Evolutionary conservation across 2,329 filamentous ascomycete genomes (phyloP), one percentile per base, ranked within the genome.

Genomic region (Cadophora sp.): DNA sequence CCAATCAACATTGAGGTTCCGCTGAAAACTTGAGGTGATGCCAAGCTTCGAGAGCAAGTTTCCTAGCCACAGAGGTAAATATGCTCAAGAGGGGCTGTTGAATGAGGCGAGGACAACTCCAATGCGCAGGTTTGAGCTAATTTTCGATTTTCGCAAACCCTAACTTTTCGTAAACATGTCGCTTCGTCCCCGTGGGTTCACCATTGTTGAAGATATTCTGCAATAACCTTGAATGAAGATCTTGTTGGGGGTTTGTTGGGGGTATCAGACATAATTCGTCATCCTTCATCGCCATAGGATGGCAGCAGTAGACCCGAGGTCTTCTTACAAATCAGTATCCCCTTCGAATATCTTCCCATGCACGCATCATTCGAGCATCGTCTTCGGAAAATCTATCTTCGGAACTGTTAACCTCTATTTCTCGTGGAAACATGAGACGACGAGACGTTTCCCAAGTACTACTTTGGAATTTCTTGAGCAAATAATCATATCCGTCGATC

Each of bases 41-140:
- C 48, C 67, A 60, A 66, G 50, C 51, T 29, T 59, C 64, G 31
- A 46, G 67, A 69, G 67, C 67, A 69, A 69, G 67, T 69, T 69
- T 63, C 26, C 64, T 16, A 64, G 60, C 63, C 64, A 69, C 60
- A 24, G 1, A 29, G 22, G 59, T n/a, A 29, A 66, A 48, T 50
- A 29, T 66, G 43, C 55, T 66, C 56, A 61, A 19, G 31, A 43
- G 14, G 40, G 43, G 40, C 34, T 34, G 5, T 16, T 50, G 12
- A 37, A 22, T 50, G 40, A 43, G 61, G 50, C 51, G 62, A 55
- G 26, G 19, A 40, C 14, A 9, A 48, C 59, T 62, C 48, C 27
- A 26, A 48, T 66, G 64, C 48, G 64, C 64, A 48, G 43, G 58
- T 66, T 66, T 66, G 64, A 66, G 64, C 64, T 43, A 48, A 27